Conservation (phyloP, 1,284 basidiomycete genomes). For the Naganishia sp. region DNA sequence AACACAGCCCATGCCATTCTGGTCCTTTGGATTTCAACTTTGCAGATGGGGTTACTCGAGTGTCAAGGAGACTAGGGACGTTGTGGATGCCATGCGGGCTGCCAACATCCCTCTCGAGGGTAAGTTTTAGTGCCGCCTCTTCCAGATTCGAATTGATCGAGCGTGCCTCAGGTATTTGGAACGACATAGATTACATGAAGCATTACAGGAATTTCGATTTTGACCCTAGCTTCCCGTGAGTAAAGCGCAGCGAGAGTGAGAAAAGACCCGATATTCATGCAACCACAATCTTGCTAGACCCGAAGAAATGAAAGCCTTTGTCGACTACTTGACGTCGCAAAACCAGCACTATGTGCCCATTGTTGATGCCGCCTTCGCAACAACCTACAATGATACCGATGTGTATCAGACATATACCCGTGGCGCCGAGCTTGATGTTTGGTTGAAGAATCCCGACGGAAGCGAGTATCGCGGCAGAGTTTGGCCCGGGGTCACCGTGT, state of each 20-base stretch:
- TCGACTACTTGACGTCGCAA: constrained; percentile 61
- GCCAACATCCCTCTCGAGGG: constrained; percentile 43
- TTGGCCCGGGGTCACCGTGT: constrained; percentile 71
- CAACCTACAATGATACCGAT: constrained; percentile 56
- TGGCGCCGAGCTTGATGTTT: constrained; percentile 62
- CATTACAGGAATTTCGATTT: constrained; percentile 41
- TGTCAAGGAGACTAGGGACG: constrained; percentile 40
- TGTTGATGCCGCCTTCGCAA: constrained; percentile 42
- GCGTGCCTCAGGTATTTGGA: constrained; percentile 31
- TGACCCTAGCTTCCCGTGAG: constrained; percentile 36
- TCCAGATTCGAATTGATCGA: background rate
- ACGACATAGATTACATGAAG: constrained; percentile 64
- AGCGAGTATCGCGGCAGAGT: constrained; percentile 65
- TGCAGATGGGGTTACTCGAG: constrained; percentile 44
- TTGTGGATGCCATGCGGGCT: constrained; percentile 40
- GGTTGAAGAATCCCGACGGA: constrained; percentile 65
- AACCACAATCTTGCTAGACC: constrained; percentile 29
- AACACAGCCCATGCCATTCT: constrained; percentile 44
- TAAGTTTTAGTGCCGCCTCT: background rate
- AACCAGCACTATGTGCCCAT: constrained; percentile 57
- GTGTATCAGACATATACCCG: constrained; percentile 62
- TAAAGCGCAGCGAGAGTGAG: background rate
- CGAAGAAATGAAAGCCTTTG: constrained; percentile 64
- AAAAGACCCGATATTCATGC: background rate
- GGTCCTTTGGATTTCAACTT: constrained; percentile 50